Evolutionary conservation across 148 eudicot species (phyloP), one percentile per base, ranked within the genome.

Genomic region (Cornus suecica): DNA sequence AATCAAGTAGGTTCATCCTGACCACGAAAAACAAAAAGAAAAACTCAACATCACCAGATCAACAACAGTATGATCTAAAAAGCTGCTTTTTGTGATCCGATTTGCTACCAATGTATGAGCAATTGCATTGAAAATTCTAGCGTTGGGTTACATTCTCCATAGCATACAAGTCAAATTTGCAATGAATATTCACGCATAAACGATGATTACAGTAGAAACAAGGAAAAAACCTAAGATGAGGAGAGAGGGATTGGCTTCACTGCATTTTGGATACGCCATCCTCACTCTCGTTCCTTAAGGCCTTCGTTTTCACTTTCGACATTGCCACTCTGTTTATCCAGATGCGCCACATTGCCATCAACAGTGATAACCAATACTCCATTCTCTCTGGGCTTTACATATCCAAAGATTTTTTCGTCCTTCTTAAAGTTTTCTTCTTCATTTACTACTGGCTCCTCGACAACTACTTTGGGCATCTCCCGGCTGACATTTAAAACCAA

Each of bases 381-480:
- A 27, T 86, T 80, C 66, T 94, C 97, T 52, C 90, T 91, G 16
- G 78, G 73, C 81, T 90, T 92, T 76, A 94, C 98, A 58, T 89
- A 91, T 60, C 97, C 98, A 73, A 94, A 94, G 22, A 92, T 87
- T 78, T 94, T 94, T 31, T 87, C 96, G 25, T 81, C 85, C 84
- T 94, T 94, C 83, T 83, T 90, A 65, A 70, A 81, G 52, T 80
- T 85, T 72, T 94, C 94, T 75, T 89, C 95, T 58, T 90, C 92
- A 23, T 79, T 75, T 31, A 60, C 72, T 26, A 28, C 74, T 26
- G 84, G 31, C 56, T 89, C 94, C n/a, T 87, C 98, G 20, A 75
- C 87, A 73, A 90, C 93, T 73, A 92, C 84, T 83, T 87, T 90
- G 6, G 96, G 95, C 97, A 94, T 87, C 73, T 94, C 98, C 76